Conservation (phyloP, 1,139 yeast species). For the Suhomyces wounanorum region DNA sequence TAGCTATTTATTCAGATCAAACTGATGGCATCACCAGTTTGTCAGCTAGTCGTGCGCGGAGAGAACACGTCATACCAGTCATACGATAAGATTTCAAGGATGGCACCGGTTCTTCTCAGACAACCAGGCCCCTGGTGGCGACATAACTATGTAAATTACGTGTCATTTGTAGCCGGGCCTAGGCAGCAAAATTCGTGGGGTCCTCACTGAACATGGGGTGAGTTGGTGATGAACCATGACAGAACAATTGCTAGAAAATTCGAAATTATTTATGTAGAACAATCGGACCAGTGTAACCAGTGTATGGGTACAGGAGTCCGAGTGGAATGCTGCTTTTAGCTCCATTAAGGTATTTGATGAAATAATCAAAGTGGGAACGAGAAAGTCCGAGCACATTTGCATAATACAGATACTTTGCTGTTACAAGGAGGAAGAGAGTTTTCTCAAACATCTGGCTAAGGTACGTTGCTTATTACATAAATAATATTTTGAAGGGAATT, state of each 20-base stretch:
- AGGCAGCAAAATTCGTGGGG: not conserved
- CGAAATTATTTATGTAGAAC: not conserved
- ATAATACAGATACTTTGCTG: no score
- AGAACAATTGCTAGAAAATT: not conserved
- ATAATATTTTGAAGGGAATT: no score
- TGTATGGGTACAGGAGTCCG: no score
- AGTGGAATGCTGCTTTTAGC: no score
- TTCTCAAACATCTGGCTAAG: no score
- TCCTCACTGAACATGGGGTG: not conserved
- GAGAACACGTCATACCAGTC: conserved; percentile 7
- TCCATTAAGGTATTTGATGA: no score
- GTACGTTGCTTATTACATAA: no score
- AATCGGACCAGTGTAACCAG: no score
- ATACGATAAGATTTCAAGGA: not conserved
- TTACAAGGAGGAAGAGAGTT: no score
- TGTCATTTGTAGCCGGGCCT: not conserved
- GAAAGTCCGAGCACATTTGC: no score
- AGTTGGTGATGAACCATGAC: not conserved
- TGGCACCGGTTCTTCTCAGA: not conserved
- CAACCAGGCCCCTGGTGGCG: not conserved
- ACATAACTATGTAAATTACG: not conserved
- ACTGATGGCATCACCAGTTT: conserved; percentile 7
- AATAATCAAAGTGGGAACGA: no score
- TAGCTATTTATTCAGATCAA: not conserved
- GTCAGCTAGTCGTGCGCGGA: conserved; percentile 10